phyloP scores from a whole-genome alignment of 2,329 filamentous ascomycete species.

The Colletotrichum musae region DNA sequence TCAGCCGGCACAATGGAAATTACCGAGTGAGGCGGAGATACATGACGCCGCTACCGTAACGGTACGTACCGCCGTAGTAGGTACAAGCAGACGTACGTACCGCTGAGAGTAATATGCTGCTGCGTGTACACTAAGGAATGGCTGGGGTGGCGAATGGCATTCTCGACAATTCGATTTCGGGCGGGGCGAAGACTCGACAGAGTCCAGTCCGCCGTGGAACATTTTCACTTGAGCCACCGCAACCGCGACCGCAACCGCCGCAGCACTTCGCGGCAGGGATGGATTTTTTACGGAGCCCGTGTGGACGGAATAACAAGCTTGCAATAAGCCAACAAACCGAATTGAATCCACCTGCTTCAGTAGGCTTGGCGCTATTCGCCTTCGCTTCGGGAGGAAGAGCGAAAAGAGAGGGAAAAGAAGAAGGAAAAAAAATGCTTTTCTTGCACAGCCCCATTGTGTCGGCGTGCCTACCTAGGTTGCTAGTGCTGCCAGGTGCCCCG shows the following conservation, averaged over 20 bases:
- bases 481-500: slow-evolving; percentile 15
- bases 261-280: neutral
- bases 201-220: slow-evolving; percentile 30
- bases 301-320: slow-evolving; percentile 8
- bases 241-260: slow-evolving; percentile 25
- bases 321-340: neutral
- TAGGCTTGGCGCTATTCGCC: too few species aligned
- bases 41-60: slow-evolving; percentile 17
- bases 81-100: neutral
- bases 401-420: neutral
- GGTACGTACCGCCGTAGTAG: slow-evolving; percentile 9
- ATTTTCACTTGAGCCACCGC: slow-evolving; percentile 23
- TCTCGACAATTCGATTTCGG: slow-evolving; percentile 40
- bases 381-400: neutral
- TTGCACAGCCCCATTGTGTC: slow-evolving; percentile 38
- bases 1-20: slow-evolving; percentile 32
- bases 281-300: neutral
- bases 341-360: neutral
- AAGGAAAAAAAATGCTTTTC: slow-evolving; percentile 13
- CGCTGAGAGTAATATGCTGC: neutral
- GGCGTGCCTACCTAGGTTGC: neutral
- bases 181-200: slow-evolving; percentile 26
- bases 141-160: slow-evolving; percentile 40
- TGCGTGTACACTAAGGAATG: slow-evolving; percentile 5
- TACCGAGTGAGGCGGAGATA: slow-evolving; percentile 32